Percentiles rank a stretch among this genome's conserved stretches.
These are phyloP conservation scores for Candida jianshihensis DNA, from an alignment of 805 yeast genomes.

Conservation along the genomic window DNA sequence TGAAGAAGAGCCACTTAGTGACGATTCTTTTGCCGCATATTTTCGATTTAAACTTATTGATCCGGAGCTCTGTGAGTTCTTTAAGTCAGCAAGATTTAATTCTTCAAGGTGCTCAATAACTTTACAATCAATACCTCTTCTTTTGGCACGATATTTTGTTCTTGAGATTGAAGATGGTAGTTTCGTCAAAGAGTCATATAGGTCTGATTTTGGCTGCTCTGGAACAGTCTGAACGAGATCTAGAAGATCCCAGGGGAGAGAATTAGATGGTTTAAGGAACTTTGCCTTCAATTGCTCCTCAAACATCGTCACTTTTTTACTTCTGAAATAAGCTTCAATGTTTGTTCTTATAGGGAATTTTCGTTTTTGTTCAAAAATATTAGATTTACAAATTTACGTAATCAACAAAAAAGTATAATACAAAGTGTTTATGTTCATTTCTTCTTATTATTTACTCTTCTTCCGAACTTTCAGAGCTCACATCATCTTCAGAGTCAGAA, in stretches of 20 bases:
- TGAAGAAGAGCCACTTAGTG: slow-evolving; percentile 62
- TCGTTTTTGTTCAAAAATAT: neutral
- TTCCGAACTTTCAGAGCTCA: slow-evolving; percentile 61
- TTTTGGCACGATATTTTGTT: slow-evolving; percentile 57
- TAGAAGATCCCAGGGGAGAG: slow-evolving; percentile 63
- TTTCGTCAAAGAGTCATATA: slow-evolving; percentile 33
- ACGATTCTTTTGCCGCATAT: slow-evolving; percentile 52
- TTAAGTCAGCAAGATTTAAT: slow-evolving; percentile 38
- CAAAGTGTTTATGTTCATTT: too few species aligned
- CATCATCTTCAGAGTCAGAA: slow-evolving; percentile 44
- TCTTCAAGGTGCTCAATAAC: slow-evolving; percentile 61
- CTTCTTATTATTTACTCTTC: slow-evolving; percentile 68
- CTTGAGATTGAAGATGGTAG: slow-evolving; percentile 59
- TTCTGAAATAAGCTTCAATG: too few species aligned
- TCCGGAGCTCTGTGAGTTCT: slow-evolving; percentile 51
- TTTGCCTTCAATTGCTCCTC: slow-evolving; percentile 25
- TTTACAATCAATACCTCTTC: slow-evolving; percentile 70
- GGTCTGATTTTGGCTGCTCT: slow-evolving; percentile 19
- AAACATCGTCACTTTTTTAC: too few species aligned
- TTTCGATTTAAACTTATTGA: slow-evolving; percentile 70
- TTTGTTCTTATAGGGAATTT: too few species aligned
- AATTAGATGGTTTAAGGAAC: slow-evolving; percentile 56
- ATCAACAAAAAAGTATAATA: too few species aligned
- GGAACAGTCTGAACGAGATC: slow-evolving; percentile 61
- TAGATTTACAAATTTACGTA: neutral